A percentile compares a stretch with the other conserved stretches of the same genome.
phyloP scores from a whole-genome alignment of 1,284 basidiomycete genomes.

The Leccinum griseonigrum region DNA sequence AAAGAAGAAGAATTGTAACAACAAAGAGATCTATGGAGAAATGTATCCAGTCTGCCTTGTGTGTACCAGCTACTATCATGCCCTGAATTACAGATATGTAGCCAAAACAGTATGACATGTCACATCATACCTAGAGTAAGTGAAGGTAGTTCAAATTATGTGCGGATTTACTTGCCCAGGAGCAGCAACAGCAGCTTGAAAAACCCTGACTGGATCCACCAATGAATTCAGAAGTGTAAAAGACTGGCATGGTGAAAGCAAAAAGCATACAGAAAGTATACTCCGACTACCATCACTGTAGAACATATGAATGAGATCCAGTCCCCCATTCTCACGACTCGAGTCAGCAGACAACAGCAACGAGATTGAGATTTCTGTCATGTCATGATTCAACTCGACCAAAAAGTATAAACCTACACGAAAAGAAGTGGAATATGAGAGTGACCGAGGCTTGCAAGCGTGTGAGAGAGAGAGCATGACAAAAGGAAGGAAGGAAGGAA shows the following conservation, averaged over 20 bases:
- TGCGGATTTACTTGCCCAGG: background rate
- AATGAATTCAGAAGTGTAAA: too few relatives aligned
- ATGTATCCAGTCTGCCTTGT: background rate
- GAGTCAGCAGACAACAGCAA: too few relatives aligned
- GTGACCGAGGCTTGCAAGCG: too few relatives aligned
- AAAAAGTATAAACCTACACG: constrained; percentile 35
- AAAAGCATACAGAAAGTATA: too few relatives aligned
- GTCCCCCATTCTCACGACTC: too few relatives aligned
- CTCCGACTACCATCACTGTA: too few relatives aligned
- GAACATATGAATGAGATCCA: background rate
- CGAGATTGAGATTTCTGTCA: too few relatives aligned
- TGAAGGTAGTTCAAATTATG: too few relatives aligned
- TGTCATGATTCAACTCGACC: constrained; percentile 8
- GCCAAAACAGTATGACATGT: too few relatives aligned
- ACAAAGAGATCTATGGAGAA: background rate
- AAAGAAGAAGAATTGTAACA: background rate
- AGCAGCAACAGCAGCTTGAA: background rate
- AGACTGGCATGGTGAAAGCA: too few relatives aligned
- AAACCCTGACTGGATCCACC: too few relatives aligned
- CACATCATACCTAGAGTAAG: background rate
- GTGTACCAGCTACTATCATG: background rate
- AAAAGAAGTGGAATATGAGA: background rate
- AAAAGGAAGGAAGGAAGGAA: background rate
- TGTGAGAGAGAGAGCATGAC: constrained; percentile 1
- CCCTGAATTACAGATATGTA: background rate